Conservation (phyloP, 306 rosid species). For the Boehmeria nivea region DNA sequence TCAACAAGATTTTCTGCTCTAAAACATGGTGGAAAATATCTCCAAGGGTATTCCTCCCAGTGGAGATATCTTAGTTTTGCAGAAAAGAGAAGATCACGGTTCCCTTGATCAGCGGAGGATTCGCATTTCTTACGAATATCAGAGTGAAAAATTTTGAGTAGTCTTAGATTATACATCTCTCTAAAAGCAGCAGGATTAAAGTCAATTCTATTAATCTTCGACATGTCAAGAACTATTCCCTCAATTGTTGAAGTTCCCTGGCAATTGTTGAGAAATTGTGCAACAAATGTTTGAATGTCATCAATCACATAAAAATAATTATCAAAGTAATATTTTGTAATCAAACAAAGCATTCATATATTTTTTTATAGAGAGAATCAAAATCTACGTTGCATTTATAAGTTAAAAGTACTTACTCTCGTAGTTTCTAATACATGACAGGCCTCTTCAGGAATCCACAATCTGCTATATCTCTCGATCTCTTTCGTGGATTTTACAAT, state of each 20-base stretch:
- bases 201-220: not conserved
- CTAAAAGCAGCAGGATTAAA: slow-evolving; percentile 22
- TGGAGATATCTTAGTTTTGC: too few species aligned
- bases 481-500: not conserved
- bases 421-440: slow-evolving; percentile 18
- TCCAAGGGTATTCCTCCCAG: slow-evolving; percentile 15
- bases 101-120: not conserved
- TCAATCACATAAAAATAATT: too few species aligned
- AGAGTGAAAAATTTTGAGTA: slow-evolving; percentile 12
- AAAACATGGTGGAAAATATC: not conserved
- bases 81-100: not conserved
- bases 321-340: too few species aligned
- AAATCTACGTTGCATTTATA: too few species aligned
- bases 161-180: slow-evolving; percentile 19
- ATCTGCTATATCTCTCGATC: not conserved
- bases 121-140: not conserved
- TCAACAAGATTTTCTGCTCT: slow-evolving; percentile 6
- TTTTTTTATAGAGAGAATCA: too few species aligned
- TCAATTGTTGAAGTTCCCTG: slow-evolving; percentile 14
- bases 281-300: too few species aligned
- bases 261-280: too few species aligned
- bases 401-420: slow-evolving; percentile 6
- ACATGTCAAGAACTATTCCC: slow-evolving; percentile 7
- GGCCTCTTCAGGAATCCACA: slow-evolving; percentile 22
- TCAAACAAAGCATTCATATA: too few species aligned